A percentile compares a stretch with the other conserved stretches of the same genome.
These are phyloP conservation scores for Tuber microsphaerosporum DNA, from an alignment of 495 filamentous ascomycete species.

Conservation along the genomic window DNA sequence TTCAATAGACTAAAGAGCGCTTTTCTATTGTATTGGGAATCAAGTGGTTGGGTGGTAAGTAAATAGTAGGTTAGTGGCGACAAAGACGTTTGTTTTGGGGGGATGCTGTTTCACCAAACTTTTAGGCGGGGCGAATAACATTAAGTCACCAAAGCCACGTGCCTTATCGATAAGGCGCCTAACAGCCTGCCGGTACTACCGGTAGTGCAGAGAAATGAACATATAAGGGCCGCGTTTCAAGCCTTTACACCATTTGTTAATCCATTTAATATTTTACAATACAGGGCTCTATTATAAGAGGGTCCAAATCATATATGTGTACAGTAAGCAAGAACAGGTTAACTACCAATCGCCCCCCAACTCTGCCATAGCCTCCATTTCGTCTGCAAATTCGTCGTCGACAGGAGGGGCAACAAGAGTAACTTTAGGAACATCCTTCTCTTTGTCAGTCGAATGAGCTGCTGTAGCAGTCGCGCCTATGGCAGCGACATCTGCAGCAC, in stretches of 20 bases:
- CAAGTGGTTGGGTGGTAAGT: background rate
- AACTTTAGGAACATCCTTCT: constrained; percentile 1
- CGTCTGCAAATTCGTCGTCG: constrained; percentile 51
- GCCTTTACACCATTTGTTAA: background rate
- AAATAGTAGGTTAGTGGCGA: background rate
- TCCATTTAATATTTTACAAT: background rate
- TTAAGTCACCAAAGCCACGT: background rate
- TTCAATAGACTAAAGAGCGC: background rate
- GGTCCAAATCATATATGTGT: background rate
- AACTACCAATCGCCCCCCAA: constrained; percentile 57
- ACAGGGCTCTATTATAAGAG: background rate
- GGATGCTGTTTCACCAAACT: background rate
- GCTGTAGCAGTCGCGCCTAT: background rate
- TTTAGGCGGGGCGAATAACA: background rate
- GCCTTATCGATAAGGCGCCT: background rate
- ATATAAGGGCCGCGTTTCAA: background rate
- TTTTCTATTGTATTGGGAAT: background rate
- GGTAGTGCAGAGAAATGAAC: background rate
- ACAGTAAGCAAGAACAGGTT: constrained; percentile 7
- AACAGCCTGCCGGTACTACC: background rate
- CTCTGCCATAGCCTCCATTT: constrained; percentile 62
- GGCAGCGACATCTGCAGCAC: background rate
- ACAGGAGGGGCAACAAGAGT: background rate
- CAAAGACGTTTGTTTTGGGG: background rate
- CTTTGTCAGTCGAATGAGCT: background rate